Conservation (phyloP, 2,329 filamentous ascomycete genomes). For the Talaromyces rugulosus region DNA sequence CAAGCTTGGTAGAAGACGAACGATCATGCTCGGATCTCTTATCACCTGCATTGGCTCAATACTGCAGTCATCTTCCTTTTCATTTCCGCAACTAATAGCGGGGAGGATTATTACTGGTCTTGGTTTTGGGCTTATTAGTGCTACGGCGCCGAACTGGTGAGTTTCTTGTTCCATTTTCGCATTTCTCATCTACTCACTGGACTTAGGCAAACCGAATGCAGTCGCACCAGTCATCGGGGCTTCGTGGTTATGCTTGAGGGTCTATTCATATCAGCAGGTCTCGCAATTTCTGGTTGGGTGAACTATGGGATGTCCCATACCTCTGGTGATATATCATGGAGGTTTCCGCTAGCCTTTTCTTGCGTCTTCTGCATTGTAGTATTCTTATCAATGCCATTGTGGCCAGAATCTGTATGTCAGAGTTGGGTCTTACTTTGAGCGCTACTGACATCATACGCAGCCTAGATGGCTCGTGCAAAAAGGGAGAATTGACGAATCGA, state of each 20-base stretch:
- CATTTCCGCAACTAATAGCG: constrained; percentile 48
- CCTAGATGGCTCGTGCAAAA: constrained; percentile 47
- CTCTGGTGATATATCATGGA: constrained; percentile 32
- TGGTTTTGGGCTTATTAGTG: constrained; percentile 55
- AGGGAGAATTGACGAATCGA: constrained; percentile 61
- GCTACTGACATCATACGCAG: too few relatives aligned
- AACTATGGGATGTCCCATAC: constrained; percentile 18
- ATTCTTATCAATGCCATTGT: constrained; percentile 27
- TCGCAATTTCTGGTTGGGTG: constrained; percentile 20
- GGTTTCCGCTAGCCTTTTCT: constrained; percentile 47
- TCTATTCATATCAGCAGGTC: constrained; percentile 35
- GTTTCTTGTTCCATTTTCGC: too few relatives aligned
- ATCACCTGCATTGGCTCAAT: constrained; percentile 42
- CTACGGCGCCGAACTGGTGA: constrained; percentile 48
- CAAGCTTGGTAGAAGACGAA: constrained; percentile 34
- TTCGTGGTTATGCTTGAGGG: constrained; percentile 53
- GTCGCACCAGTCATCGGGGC: constrained; percentile 48
- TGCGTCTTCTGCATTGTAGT: constrained; percentile 42
- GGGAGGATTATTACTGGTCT: constrained; percentile 50
- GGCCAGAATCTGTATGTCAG: constrained; percentile 24
- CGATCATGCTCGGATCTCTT: constrained; percentile 54
- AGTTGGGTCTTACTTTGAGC: too few relatives aligned
- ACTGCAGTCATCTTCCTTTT: constrained; percentile 30
- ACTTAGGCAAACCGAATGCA: constrained; percentile 39
- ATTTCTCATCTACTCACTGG: too few relatives aligned